Percentiles rank a stretch among this genome's conserved stretches.
Evolutionary conservation across 352 stramenopile species (phyloP).

Genomic region (Globisporangium irregulare): DNA sequence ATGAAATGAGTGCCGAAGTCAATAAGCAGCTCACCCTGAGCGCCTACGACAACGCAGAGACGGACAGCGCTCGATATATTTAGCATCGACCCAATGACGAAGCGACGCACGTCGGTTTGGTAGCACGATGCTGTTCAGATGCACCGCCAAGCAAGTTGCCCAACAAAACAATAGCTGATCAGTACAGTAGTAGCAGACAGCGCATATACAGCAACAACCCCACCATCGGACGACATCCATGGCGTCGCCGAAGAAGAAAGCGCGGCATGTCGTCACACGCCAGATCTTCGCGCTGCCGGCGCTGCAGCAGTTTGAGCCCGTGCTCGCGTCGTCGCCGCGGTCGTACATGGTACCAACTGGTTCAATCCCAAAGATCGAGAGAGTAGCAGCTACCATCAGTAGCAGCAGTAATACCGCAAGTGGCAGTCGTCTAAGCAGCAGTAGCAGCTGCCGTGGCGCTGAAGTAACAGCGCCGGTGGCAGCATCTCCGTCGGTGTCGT

Average conservation of each 20-base stretch:
- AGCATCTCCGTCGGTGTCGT: not conserved
- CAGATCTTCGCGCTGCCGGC: slow-evolving; percentile 53
- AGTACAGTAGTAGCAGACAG: not conserved
- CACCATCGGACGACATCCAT: slow-evolving; percentile 11
- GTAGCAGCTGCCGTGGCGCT: not conserved
- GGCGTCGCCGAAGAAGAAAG: slow-evolving; percentile 41
- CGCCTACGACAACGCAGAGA: not conserved
- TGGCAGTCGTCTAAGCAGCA: not conserved
- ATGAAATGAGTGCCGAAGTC: too few species aligned
- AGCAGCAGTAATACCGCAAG: not conserved
- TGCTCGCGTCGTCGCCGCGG: slow-evolving; percentile 37
- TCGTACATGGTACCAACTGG: slow-evolving; percentile 26
- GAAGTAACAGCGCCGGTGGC: not conserved
- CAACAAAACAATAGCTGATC: not conserved
- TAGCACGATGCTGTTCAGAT: not conserved
- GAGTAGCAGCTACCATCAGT: not conserved
- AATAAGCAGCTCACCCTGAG: too few species aligned
- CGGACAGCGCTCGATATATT: not conserved
- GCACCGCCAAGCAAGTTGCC: not conserved
- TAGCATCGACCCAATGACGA: not conserved
- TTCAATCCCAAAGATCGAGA: slow-evolving; percentile 16
- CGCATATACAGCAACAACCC: slow-evolving; percentile 17
- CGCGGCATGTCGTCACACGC: slow-evolving; percentile 27
- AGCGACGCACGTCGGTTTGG: not conserved
- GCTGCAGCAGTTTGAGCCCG: slow-evolving; percentile 65